Percentiles rank a stretch among this genome's conserved stretches.
Evolutionary conservation across 805 yeast species (phyloP).

Genomic region (Starmerella sp.): DNA sequence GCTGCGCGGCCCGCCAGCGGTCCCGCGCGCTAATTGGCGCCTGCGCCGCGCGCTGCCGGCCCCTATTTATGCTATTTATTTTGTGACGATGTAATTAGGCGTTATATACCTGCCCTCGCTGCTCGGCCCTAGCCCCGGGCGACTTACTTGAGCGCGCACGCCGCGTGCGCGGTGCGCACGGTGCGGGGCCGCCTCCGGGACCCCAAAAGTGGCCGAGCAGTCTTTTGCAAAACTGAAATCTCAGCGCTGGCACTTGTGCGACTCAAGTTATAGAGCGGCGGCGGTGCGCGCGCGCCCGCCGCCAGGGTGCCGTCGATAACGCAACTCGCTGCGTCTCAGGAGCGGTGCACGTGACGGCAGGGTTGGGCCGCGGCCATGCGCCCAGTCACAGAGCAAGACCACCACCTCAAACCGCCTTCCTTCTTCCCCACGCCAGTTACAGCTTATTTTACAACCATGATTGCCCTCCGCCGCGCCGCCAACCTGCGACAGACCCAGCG

Average conservation of each 20-base stretch:
- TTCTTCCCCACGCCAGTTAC: background rate
- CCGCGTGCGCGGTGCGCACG: too few species aligned
- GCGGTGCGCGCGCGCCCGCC: too few species aligned
- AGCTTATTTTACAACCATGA: constrained; percentile 5
- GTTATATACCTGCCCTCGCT: background rate
- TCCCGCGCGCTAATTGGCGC: background rate
- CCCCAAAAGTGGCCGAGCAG: too few species aligned
- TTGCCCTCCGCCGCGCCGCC: constrained; percentile 13
- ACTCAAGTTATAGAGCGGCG: too few species aligned
- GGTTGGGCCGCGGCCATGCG: background rate
- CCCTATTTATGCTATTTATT: background rate
- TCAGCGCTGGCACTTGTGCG: too few species aligned
- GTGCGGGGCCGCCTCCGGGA: too few species aligned
- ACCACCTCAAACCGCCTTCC: background rate
- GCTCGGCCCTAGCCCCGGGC: background rate
- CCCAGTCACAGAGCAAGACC: background rate
- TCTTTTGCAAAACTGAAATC: too few species aligned
- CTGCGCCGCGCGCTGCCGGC: background rate
- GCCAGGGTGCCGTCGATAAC: too few species aligned
- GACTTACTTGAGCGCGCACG: too few species aligned
- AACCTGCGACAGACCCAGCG: constrained; percentile 8
- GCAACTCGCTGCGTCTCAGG: background rate
- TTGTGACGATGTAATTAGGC: background rate
- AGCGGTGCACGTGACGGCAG: background rate
- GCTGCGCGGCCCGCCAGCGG: too few species aligned